Base-by-base conservation (phyloP, 1,284 basidiomycete genomes). In the Singerocomus inundabilis region DNA sequence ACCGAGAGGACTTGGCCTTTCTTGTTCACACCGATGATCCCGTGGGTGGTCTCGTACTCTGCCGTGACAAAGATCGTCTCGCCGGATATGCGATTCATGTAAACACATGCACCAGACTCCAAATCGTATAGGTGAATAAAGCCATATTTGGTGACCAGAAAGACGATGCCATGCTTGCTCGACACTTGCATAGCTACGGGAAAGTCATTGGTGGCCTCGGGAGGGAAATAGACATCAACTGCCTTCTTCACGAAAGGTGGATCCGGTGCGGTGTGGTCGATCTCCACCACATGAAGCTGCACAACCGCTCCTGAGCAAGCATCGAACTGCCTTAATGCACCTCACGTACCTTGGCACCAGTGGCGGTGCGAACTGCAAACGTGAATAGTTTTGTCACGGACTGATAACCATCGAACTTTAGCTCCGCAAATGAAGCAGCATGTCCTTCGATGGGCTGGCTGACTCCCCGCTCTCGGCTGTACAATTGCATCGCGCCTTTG, bases 111-210 rank as follows among this genome's bases (percentile, higher is more conserved):
- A 53, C 96, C 97, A n/a, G 91, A 85, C 72, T 99, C 97, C 58
- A 99, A 83, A 72, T 99, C 97, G 73, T 99, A 99, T 15, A 99
- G 82, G 73, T 99, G 97, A 65, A 99, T 98, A 75, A 99, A 99
- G 44, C 97, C 97, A 69, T 94, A 99, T 71, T 99, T 99, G 54
- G 97, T 99, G 65, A 98, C 91, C 53, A 99, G 82, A 74, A 97
- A 99, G 63, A 98, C 80, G 71, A 99, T 94, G 42, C 96, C 96
- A 72, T 98, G 96, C 65, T 93, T 92, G 72, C 90, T 86, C 47
- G 96, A 99, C 39, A 98, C 93, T 70, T 99, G 97, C 92, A 99
- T 98, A 28, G 96, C 93, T 35, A 99, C 97, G n/a, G 97, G 97
- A 79, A 99, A 99, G 69, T 99, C 97, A 70, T 95, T 98, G 40